phyloP scores from a whole-genome alignment of 225 moss, liverwort and hornwort genomes.

The Rhytidiadelphus loreus region DNA sequence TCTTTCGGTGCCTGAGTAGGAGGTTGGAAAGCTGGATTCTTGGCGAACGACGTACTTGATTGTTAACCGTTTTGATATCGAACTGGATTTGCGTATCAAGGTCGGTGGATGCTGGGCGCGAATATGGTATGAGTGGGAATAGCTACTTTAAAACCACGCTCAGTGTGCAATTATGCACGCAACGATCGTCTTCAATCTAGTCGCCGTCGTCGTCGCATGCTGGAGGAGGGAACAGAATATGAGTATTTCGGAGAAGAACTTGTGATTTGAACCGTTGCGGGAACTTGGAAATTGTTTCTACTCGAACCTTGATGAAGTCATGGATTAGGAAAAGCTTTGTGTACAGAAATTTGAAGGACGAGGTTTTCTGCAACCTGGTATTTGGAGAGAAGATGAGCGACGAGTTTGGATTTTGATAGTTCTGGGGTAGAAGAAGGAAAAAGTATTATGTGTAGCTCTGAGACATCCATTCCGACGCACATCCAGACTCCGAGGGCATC shows the following conservation, averaged over 20 bases:
- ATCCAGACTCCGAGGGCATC: not conserved
- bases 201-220: not conserved
- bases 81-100: not conserved
- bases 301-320: not conserved
- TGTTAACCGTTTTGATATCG: not conserved
- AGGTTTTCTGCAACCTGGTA: not conserved
- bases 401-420: not conserved
- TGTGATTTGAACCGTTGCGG: not conserved
- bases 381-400: not conserved
- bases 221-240: not conserved
- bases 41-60: not conserved
- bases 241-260: not conserved
- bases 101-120: not conserved
- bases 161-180: not conserved
- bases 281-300: not conserved
- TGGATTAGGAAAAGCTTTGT: not conserved
- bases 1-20: not conserved
- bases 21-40: not conserved
- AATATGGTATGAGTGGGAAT: not conserved
- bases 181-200: not conserved
- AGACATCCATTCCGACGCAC: slow-evolving; percentile 4
- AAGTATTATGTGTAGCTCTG: not conserved
- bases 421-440: not conserved
- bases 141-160: not conserved
- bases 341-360: not conserved